A percentile compares a stretch with the other conserved stretches of the same genome.
Evolutionary conservation across 352 stramenopile species (phyloP).

Genomic region (Phytophthora nicotianae): DNA sequence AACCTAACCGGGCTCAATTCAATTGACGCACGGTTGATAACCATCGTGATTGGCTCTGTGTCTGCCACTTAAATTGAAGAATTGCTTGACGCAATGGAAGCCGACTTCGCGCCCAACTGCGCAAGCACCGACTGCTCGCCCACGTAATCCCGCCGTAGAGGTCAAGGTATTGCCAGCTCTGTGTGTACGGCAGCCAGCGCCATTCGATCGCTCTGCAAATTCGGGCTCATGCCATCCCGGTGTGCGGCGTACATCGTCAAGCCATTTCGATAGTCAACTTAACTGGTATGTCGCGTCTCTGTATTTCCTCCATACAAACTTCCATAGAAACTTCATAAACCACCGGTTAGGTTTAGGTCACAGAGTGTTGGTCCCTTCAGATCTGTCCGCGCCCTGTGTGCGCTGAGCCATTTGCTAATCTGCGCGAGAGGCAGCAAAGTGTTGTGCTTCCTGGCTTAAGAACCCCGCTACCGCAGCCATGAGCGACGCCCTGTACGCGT

Average conservation of each 20-base stretch:
- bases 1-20: background rate
- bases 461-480: conserved; percentile 12
- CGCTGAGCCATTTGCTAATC: conserved; percentile 15
- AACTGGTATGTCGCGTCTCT: conserved; percentile 15
- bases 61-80: conserved; percentile 15
- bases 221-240: background rate
- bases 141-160: conserved; percentile 8
- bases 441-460: background rate
- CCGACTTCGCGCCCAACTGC: conserved; percentile 1
- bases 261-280: conserved; percentile 21
- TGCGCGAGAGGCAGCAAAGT: conserved; percentile 16
- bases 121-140: background rate
- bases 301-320: conserved; percentile 6
- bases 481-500: conserved; percentile 66
- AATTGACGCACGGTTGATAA: conserved; percentile 3
- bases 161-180: background rate
- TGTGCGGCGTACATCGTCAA: conserved; percentile 4
- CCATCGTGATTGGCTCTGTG: conserved; percentile 6
- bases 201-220: background rate
- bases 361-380: conserved; percentile 5
- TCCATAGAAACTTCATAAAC: background rate
- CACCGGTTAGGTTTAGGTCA: conserved; percentile 10
- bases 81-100: conserved; percentile 4
- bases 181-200: background rate
- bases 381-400: background rate